A percentile compares a stretch with the other conserved stretches of the same genome.
These are phyloP conservation scores for Diaporthe ampelina DNA, from an alignment of 2,329 filamentous ascomycete species.

Conservation along the genomic window DNA sequence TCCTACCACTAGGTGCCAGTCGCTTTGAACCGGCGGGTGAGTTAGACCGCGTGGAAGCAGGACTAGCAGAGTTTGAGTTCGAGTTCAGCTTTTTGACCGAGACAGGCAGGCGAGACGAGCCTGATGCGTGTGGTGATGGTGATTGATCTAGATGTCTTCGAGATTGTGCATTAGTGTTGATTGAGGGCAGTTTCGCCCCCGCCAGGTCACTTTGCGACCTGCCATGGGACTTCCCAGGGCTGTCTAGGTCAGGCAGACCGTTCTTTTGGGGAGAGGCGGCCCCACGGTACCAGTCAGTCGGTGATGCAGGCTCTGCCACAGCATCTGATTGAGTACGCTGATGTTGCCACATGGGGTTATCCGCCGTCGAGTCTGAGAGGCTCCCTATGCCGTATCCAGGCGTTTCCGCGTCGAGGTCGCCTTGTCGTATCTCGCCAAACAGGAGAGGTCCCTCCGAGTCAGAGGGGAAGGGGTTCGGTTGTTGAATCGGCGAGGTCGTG, in stretches of 20 bases:
- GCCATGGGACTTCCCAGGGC: conserved; percentile 57
- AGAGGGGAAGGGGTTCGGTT: conserved; percentile 50
- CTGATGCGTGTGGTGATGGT: conserved; percentile 47
- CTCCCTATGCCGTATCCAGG: conserved; percentile 75
- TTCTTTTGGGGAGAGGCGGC: conserved; percentile 47
- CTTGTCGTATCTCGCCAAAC: conserved; percentile 81
- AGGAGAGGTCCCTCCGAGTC: conserved; percentile 65
- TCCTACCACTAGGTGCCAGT: conserved; percentile 53
- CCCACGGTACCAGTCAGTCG: conserved; percentile 74
- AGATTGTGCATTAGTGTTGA: conserved; percentile 36
- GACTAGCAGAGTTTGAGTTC: conserved; percentile 62
- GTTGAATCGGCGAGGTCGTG: conserved; percentile 46
- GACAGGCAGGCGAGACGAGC: conserved; percentile 55
- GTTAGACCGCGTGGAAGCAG: conserved; percentile 67
- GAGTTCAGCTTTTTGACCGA: conserved; percentile 57
- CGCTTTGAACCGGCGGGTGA: conserved; percentile 66
- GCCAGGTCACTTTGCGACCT: conserved; percentile 74
- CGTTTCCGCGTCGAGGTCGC: conserved; percentile 65
- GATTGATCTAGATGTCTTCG: conserved; percentile 41
- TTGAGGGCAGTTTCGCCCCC: conserved; percentile 44
- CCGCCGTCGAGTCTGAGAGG: conserved; percentile 80
- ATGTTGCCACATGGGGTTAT: conserved; percentile 62
- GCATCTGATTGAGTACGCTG: conserved; percentile 69
- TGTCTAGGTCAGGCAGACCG: conserved; percentile 45
- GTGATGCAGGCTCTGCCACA: conserved; percentile 72